phyloP scores from a whole-genome alignment of 1,284 basidiomycete species.

The Ganoderma sp. region DNA sequence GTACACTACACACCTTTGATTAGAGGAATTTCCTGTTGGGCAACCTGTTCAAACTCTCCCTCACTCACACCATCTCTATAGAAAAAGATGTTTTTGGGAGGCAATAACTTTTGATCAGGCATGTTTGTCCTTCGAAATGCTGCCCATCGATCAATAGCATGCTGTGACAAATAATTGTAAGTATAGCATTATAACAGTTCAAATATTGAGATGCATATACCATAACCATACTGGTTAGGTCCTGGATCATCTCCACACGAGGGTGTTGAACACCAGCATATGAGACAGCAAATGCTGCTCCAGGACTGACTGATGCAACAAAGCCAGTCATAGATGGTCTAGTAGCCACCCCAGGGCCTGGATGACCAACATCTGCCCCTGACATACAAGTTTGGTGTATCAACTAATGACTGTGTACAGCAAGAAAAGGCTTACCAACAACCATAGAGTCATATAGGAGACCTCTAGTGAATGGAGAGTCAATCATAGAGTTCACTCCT shows the following conservation, averaged over 20 bases:
- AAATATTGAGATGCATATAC: conserved; percentile 30
- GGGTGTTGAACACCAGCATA: conserved; percentile 54
- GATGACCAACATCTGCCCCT: conserved; percentile 61
- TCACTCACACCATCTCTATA: conserved; percentile 73
- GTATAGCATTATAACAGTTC: neutral
- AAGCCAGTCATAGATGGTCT: conserved; percentile 60
- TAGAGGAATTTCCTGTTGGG: conserved; percentile 48
- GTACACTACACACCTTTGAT: conserved; percentile 48
- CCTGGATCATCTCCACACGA: conserved; percentile 55
- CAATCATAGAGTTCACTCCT: conserved; percentile 45
- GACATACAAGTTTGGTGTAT: neutral
- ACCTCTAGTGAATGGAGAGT: neutral
- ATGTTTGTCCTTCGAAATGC: neutral
- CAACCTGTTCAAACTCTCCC: conserved; percentile 58
- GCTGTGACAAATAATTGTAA: conserved; percentile 27
- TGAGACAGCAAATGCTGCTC: conserved; percentile 37
- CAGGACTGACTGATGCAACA: conserved; percentile 54
- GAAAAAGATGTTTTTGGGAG: conserved; percentile 50
- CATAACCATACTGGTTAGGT: conserved; percentile 48
- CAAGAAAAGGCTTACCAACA: conserved; percentile 44
- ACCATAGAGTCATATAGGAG: conserved; percentile 47
- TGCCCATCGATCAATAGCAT: conserved; percentile 35
- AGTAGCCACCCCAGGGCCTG: conserved; percentile 47
- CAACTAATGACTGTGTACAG: neutral
- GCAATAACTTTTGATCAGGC: neutral